Percentiles rank a stretch among this genome's conserved stretches.
Conservation (phyloP, 805 yeast species). For the Lachancea lanzarotensis region DNA sequence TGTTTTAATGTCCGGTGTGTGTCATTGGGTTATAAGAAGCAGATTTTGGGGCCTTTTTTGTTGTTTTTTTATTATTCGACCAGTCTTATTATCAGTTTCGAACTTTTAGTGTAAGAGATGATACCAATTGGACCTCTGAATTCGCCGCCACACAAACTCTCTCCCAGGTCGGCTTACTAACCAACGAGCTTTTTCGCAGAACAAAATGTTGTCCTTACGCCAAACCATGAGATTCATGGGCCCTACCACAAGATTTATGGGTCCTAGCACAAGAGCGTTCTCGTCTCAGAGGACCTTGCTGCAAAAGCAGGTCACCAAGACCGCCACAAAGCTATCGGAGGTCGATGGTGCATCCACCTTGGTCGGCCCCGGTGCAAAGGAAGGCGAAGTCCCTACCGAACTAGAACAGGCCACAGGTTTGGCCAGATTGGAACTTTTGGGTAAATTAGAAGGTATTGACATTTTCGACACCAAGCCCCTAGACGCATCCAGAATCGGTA, state of each 20-base stretch:
- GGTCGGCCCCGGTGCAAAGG: constrained; percentile 85
- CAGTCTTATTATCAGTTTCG: too few species aligned
- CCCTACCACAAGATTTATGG: constrained; percentile 30
- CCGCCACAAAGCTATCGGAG: constrained; percentile 66
- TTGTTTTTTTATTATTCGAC: too few species aligned
- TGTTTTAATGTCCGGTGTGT: too few species aligned
- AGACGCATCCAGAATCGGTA: constrained; percentile 83
- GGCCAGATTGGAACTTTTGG: constrained; percentile 91
- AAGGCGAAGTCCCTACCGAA: constrained; percentile 86
- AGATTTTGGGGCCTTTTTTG: too few species aligned
- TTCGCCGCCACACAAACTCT: too few species aligned
- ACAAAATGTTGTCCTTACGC: constrained; percentile 34
- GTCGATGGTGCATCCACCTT: constrained; percentile 72
- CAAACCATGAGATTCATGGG: constrained; percentile 27
- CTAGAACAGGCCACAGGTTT: constrained; percentile 97
- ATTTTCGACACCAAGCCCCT: constrained; percentile 85
- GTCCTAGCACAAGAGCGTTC: constrained; percentile 32
- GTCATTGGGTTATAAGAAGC: too few species aligned
- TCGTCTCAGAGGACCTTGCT: constrained; percentile 28
- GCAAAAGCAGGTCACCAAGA: constrained; percentile 42
- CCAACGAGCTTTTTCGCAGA: not conserved
- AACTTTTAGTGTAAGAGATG: too few species aligned
- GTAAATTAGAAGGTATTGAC: constrained; percentile 92
- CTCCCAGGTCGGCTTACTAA: not conserved
- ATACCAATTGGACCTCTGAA: too few species aligned